Conservation (phyloP, 108 stramenopile species). For the Nitzschia sp. region DNA sequence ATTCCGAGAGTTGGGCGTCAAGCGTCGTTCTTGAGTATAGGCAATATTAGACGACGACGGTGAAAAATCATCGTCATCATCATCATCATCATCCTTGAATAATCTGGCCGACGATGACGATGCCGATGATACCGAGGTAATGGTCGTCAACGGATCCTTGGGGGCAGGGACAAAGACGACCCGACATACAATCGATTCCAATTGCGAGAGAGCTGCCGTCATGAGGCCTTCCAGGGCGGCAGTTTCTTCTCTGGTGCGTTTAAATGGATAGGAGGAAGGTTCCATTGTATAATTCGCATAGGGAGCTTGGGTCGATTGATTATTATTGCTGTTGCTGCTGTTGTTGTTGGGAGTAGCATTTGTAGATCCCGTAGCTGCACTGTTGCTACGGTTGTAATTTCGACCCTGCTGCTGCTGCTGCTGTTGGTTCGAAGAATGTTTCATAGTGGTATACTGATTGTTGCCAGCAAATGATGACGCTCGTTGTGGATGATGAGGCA, state of each 20-base stretch:
- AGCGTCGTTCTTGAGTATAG: conserved; percentile 22
- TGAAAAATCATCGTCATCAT: neutral
- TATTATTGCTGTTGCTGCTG: neutral
- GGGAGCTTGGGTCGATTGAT: neutral
- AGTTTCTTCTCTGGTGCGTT: conserved; percentile 40
- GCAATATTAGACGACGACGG: neutral
- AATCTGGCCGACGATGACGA: too few relatives aligned
- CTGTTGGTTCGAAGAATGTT: neutral
- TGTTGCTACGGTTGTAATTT: neutral
- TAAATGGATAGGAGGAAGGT: conserved; percentile 7
- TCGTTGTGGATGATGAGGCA: neutral
- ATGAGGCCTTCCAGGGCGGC: conserved; percentile 52
- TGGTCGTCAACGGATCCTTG: conserved; percentile 33
- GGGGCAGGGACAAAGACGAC: conserved; percentile 44
- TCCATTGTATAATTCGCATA: neutral
- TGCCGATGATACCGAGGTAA: too few relatives aligned
- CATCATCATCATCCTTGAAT: too few relatives aligned
- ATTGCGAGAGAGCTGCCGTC: conserved; percentile 57
- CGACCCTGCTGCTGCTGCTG: neutral
- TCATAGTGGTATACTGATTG: too few relatives aligned
- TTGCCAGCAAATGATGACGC: too few relatives aligned
- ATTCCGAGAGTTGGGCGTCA: conserved; percentile 65
- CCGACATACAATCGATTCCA: conserved; percentile 67
- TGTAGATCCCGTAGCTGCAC: too few relatives aligned
- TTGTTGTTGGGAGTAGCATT: neutral